These are phyloP conservation scores for Ustilago shanxiensis DNA, from an alignment of 1,284 basidiomycete genomes.

Conservation along the genomic window DNA sequence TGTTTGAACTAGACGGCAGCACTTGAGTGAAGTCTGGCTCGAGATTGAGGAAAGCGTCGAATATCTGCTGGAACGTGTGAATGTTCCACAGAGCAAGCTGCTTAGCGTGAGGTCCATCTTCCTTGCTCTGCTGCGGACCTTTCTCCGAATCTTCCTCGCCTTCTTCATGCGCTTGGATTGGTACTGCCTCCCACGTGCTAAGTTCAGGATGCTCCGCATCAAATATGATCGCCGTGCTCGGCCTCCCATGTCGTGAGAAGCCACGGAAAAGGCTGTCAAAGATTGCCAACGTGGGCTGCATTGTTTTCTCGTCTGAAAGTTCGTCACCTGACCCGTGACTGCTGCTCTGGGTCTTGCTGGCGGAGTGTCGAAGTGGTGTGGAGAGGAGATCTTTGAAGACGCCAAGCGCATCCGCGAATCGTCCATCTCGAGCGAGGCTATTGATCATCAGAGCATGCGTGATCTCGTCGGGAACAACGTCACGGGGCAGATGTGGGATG, in stretches of 20 bases:
- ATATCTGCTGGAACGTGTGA: conserved; percentile 43
- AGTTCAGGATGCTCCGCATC: conserved; percentile 17
- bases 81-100: conserved; percentile 40
- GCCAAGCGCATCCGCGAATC: conserved; percentile 39
- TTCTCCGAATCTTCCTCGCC: background rate
- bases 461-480: conserved; percentile 31
- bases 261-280: conserved; percentile 48
- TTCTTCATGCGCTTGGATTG: background rate
- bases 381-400: conserved; percentile 47
- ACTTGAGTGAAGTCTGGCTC: conserved; percentile 21
- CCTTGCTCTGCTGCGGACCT: background rate
- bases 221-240: conserved; percentile 8
- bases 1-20: background rate
- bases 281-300: conserved; percentile 34
- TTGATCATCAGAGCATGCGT: conserved; percentile 44
- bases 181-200: conserved; percentile 29
- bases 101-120: background rate
- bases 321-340: background rate
- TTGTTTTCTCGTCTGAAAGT: conserved; percentile 12
- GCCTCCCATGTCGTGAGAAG: conserved; percentile 29
- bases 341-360: background rate
- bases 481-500: conserved; percentile 10
- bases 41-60: conserved; percentile 34
- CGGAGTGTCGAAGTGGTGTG: conserved; percentile 14
- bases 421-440: conserved; percentile 29